Percentiles rank a stretch among this genome's conserved stretches.
These are phyloP conservation scores for Picea glauca DNA, from an alignment of 75 land plant species.

Conservation along the genomic window DNA sequence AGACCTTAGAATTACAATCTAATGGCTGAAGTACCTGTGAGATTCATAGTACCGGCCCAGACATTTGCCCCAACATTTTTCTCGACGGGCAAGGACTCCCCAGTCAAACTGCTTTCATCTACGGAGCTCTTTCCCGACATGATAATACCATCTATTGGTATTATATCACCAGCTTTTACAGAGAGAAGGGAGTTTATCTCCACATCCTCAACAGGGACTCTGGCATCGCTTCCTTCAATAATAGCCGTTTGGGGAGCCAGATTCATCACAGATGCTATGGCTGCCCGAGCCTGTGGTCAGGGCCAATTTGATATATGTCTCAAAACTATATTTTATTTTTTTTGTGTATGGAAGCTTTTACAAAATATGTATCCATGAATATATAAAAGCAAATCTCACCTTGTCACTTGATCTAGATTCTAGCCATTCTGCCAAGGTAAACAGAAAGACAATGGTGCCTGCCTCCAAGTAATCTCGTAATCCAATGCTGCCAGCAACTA, in stretches of 20 bases:
- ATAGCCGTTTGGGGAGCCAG: slow-evolving; percentile 78
- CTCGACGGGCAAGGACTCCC: slow-evolving; percentile 82
- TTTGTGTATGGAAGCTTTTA: too few species aligned
- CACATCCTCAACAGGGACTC: slow-evolving; percentile 64
- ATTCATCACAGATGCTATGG: slow-evolving; percentile 72
- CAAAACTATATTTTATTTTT: too few species aligned
- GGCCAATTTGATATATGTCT: too few species aligned
- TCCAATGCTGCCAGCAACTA: slow-evolving; percentile 79
- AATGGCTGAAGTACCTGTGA: slow-evolving; percentile 49
- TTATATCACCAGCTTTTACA: slow-evolving; percentile 86
- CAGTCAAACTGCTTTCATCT: slow-evolving; percentile 85
- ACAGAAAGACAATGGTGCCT: slow-evolving; percentile 83
- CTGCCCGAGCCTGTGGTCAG: slow-evolving; percentile 62
- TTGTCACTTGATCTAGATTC: slow-evolving; percentile 83
- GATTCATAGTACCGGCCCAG: slow-evolving; percentile 90
- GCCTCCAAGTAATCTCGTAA: slow-evolving; percentile 83
- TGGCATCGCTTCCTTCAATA: slow-evolving; percentile 62
- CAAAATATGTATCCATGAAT: too few species aligned
- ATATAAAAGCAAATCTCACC: slow-evolving; percentile 28
- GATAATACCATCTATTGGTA: slow-evolving; percentile 89
- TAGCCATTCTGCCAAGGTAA: slow-evolving; percentile 89
- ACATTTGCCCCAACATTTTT: slow-evolving; percentile 64
- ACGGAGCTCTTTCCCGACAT: slow-evolving; percentile 75
- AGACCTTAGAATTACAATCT: too few species aligned
- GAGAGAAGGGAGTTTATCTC: slow-evolving; percentile 57